These are phyloP conservation scores for Eleusine coracana DNA, from an alignment of 176 grass and related monocot species.

Conservation along the genomic window DNA sequence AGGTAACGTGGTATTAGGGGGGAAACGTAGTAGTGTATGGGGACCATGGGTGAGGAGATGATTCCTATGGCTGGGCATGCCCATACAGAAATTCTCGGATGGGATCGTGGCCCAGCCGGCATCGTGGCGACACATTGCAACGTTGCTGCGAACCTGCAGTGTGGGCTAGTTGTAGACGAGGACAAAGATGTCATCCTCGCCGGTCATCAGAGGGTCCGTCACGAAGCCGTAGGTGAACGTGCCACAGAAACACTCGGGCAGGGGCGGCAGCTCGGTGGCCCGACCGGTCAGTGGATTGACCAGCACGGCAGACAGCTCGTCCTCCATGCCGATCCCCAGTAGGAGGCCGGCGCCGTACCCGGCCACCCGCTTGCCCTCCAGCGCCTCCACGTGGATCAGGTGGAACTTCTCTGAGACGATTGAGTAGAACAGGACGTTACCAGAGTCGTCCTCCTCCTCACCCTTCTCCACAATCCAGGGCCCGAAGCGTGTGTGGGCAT, in stretches of 20 bases:
- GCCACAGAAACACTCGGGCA: neutral
- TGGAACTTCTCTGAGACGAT: neutral
- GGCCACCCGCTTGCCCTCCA: neutral
- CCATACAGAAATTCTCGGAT: neutral
- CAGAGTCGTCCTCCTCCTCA: neutral
- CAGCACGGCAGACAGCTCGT: neutral
- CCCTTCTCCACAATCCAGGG: neutral
- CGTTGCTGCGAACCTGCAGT: neutral
- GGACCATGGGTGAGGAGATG: neutral
- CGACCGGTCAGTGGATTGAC: constrained; percentile 15
- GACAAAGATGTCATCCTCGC: neutral
- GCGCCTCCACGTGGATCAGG: neutral
- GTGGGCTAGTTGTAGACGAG: neutral
- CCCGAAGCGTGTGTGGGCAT: neutral
- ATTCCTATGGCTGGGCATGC: neutral
- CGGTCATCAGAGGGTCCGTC: neutral
- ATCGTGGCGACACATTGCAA: neutral
- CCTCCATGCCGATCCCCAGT: neutral
- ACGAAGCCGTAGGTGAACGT: neutral
- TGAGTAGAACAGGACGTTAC: neutral
- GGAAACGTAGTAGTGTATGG: no score
- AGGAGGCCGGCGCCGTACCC: constrained; percentile 12
- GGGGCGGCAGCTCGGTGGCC: neutral
- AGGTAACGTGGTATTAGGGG: no score
- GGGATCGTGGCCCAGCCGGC: constrained; percentile 3